Base-by-base conservation (phyloP, 805 yeast genomes). In the Kodamaea restingae region DNA sequence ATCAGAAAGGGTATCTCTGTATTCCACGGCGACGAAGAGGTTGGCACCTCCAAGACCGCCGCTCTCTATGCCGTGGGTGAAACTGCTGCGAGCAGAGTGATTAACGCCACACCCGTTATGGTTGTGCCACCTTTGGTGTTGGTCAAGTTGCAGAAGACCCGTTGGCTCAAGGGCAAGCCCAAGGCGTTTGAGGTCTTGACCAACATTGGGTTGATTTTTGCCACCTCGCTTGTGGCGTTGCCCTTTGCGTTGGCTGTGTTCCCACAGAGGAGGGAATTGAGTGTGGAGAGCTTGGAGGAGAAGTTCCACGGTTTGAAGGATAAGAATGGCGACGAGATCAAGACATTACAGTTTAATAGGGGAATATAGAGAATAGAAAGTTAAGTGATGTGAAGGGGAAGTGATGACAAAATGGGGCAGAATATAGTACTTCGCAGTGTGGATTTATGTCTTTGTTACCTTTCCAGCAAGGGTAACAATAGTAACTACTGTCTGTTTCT, bases 71-170 rank as follows among this genome's bases (percentile, higher is more conserved):
- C 99, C 0, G 98, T 93, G 33, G 96, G 95, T 17, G 98, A 93
- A 63, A 93, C 99, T 8, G 98, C 97, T 2, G 80, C 90, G 22
- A 85, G 95, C 32, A 73, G 99, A 57, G 96, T 93, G 32, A 84
- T 91, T 50, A 93, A 88, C 54, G 97, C 98, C 12, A 85, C 98
- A 0, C 99, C 99, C 14, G 76, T 93, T 52, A 93, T 93, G 99
- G 98, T 86, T 15, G 61, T 93, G 4, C 98, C 99, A 1, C 97
- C 99, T 2, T 72, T 93, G 52, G 55, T 87, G 18, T 72, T 93
- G 31, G 88, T 88, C 33, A 77, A 72, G 58, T 68, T 93, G 47
- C 97, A 93, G 65, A 76, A 74, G 48, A 72, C 65, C 7, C 50
- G 81, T 1, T 55, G 81, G 12, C 70, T 90, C 46, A 80, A 76